Percentiles rank a stretch among this genome's conserved stretches.
Conservation (phyloP, 805 yeast genomes). For the Saccharomyces mikatae region DNA sequence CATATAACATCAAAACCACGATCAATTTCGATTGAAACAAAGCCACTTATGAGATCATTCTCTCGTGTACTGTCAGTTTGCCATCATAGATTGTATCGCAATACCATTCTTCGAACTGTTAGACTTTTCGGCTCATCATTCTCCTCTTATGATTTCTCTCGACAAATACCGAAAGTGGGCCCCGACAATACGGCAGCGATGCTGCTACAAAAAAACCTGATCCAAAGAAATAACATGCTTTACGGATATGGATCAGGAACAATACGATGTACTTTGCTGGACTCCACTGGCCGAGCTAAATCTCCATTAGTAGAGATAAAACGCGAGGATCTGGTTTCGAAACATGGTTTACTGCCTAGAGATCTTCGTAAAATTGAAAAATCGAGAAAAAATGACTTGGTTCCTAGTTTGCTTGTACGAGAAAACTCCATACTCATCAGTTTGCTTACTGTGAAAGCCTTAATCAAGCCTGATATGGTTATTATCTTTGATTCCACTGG, state of each 20-base stretch:
- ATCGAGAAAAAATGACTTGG: slow-evolving; percentile 49
- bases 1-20: not conserved
- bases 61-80: not conserved
- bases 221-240: slow-evolving; percentile 31
- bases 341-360: slow-evolving; percentile 77
- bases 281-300: slow-evolving; percentile 55
- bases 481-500: slow-evolving; percentile 57
- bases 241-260: slow-evolving; percentile 29
- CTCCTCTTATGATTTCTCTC: not conserved
- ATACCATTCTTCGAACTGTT: not conserved
- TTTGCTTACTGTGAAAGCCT: slow-evolving; percentile 70
- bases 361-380: slow-evolving; percentile 85
- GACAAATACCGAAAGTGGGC: not conserved
- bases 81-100: not conserved
- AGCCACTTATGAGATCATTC: not conserved
- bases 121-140: not conserved
- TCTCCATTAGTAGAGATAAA: slow-evolving; percentile 69
- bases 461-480: slow-evolving; percentile 65
- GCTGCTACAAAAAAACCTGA: slow-evolving; percentile 32
- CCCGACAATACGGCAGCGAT: slow-evolving; percentile 21
- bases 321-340: slow-evolving; percentile 59
- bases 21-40: not conserved
- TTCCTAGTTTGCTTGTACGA: slow-evolving; percentile 75
- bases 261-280: slow-evolving; percentile 78
- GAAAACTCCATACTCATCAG: slow-evolving; percentile 67